Conservation (phyloP, 2,329 filamentous ascomycete species). For the Pseudogymnoascus verrucosus region DNA sequence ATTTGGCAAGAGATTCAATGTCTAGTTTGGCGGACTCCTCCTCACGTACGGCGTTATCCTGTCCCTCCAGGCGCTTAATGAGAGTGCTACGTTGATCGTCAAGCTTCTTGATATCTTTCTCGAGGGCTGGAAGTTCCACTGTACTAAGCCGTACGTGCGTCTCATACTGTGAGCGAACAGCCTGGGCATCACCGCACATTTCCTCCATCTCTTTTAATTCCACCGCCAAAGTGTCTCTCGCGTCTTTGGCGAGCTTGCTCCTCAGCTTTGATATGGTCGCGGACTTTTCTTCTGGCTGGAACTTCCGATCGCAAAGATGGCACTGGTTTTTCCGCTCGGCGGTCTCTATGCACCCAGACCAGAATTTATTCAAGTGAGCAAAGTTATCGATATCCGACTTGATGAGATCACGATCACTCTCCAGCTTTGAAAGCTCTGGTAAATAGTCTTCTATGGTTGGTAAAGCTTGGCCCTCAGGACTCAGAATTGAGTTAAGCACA, state of each 20-base stretch:
- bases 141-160: constrained; percentile 60
- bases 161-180: constrained; percentile 62
- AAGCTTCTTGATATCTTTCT: constrained; percentile 53
- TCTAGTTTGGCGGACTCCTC: constrained; percentile 61
- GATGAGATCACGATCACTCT: constrained; percentile 43
- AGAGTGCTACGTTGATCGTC: constrained; percentile 55
- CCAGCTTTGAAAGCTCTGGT: constrained; percentile 40
- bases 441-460: constrained; percentile 47
- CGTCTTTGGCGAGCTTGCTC: constrained; percentile 51
- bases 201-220: constrained; percentile 45
- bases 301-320: constrained; percentile 64
- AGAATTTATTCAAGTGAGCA: constrained; percentile 63
- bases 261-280: constrained; percentile 60
- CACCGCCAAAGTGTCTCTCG: constrained; percentile 53
- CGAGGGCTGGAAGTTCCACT: constrained; percentile 61
- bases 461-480: constrained; percentile 30
- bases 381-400: constrained; percentile 61
- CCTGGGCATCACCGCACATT: constrained; percentile 51
- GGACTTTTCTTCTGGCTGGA: constrained; percentile 55
- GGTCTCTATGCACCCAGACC: constrained; percentile 56
- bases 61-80: constrained; percentile 54
- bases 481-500: constrained; percentile 43
- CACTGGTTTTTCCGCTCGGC: constrained; percentile 66
- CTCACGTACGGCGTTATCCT: constrained; percentile 58
- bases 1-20: constrained; percentile 67